Base-by-base conservation (phyloP, 2,329 filamentous ascomycete genomes). In the Trichoderma citrinoviride region DNA sequence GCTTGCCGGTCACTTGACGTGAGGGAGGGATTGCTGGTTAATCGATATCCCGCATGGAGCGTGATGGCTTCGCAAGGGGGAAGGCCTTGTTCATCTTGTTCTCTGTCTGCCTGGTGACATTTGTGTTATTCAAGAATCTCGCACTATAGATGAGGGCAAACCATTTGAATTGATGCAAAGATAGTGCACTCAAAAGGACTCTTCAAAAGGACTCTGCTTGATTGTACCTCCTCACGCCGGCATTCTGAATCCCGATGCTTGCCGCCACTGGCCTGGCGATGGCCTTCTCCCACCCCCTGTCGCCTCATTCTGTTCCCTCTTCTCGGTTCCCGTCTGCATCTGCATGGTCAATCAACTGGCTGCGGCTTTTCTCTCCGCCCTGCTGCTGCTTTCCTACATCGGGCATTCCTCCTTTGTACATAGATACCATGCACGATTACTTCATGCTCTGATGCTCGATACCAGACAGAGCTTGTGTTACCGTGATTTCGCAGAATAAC, bases 241-340 rank as follows among this genome's bases (percentile, higher is more conserved):
- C 37, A 25, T 29, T 46, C 17, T 41, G 25, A 29, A 44, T 61
- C 40, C 60, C 60, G 60, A 62, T 46, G 60, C 41, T 62, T 62
- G 60, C 60, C 60, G 58, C 49, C 14, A 44, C 47, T 37, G 33
- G 25, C 25, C 23, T 10, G 19, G 5, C 44, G 17, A 41, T 17
- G 7, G 27, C n/a, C 46, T 23, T 44, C 15, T 49, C 14, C 21
- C 7, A 19, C 44, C 23, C 23, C 44, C 57, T 52, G 33, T 61
- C 41, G 14, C 61, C 47, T 37, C 33, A 37, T 14, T n/a, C n/a
- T n/a, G 33, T 37, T 37, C 10, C 33, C 12, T 37, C 3, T 37
- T 14, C 33, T 37, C 33, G 33, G 10, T 37, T 37, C 33, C 12
- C 33, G 33, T 37, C 33, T 37, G 33, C 33, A 37, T 37, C 33